Percentiles rank a stretch among this genome's conserved stretches.
phyloP scores from a whole-genome alignment of 139 green algal genomes.

The Chlamydomonas incerta region DNA sequence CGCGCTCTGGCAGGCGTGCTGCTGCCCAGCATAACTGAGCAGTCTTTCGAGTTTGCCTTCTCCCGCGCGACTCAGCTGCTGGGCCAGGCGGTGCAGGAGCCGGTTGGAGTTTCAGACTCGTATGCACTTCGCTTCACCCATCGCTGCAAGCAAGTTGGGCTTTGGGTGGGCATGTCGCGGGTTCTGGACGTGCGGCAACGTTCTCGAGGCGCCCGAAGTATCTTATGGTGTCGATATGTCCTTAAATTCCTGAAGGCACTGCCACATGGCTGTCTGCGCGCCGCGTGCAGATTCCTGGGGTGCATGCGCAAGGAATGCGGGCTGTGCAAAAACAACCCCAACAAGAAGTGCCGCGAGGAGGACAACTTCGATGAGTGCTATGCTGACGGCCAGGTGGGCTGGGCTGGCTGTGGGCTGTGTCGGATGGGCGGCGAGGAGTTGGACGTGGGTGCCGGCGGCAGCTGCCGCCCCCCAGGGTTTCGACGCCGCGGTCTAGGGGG shows the following conservation, averaged over 20 bases:
- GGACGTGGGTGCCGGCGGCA: too few relatives aligned
- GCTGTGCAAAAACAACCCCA: constrained; percentile 70
- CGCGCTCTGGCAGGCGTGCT: constrained; percentile 52
- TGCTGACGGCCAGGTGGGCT: constrained; percentile 51
- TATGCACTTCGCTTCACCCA: constrained; percentile 40
- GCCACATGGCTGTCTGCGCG: not conserved
- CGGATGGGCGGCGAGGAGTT: too few relatives aligned
- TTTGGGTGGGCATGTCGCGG: too few relatives aligned
- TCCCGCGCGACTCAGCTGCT: constrained; percentile 36
- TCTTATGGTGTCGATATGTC: too few relatives aligned
- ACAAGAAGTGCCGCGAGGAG: constrained; percentile 60
- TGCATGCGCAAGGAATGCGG: constrained; percentile 55
- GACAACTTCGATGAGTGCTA: constrained; percentile 66
- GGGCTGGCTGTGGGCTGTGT: not conserved
- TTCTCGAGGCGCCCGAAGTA: too few relatives aligned
- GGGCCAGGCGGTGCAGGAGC: not conserved
- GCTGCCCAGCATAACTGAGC: constrained; percentile 32
- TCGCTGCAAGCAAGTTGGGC: constrained; percentile 32
- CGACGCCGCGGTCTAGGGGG: too few relatives aligned
- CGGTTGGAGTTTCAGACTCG: not conserved
- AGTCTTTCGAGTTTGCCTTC: constrained; percentile 46
- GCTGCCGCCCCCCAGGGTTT: too few relatives aligned
- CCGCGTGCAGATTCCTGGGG: constrained; percentile 45
- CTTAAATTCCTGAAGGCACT: too few relatives aligned
- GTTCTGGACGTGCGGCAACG: too few relatives aligned